Base-by-base conservation (phyloP, 306 rosid species). In the Quercus agrifolia region DNA sequence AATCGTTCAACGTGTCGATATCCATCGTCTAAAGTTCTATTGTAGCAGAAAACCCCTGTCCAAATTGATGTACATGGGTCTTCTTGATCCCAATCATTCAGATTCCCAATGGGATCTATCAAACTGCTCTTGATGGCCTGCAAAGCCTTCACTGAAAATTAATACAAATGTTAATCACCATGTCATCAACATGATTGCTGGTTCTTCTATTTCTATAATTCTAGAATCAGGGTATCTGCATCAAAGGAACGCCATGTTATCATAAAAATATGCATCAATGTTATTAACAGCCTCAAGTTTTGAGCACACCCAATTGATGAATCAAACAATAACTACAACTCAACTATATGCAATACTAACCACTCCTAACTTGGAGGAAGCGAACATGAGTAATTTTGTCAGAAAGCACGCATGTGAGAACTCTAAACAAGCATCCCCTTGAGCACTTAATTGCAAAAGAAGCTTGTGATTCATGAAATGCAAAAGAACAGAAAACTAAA, bases 41-140 rank as follows among this genome's bases (percentile, higher is more conserved):
- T 88, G 91, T 28, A 79, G 91, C 99, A 96, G 55, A 82, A 9
- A 81, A 96, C 90, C 57, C 99, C 92, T 25, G 82, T 93, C 99
- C 98, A 96, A 13, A 20, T 81, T 38, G 89, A 77, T 7, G 85
- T 78, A 78, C 99, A 96, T 7, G 99, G 98, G 77, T 96, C 98
- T 70, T 93, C 97, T 6, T 15, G 41, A 66, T 86, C 70, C 99
- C 99, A 96, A 62, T 82, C 89, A 78, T 84, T 93, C 87, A 96
- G 88, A 86, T 90, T 93, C 82, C 88, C 71, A 79, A 86, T 78
- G 59, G 90, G 87, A 86, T 96, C 99, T 57, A 78, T 59, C 92
- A 96, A 86, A 76, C 77, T 82, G 20, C 7, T 12, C 83, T 80
- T 89, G 78, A 96, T 93, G 74, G 83, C 58, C 19, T 6, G 73